Evolutionary conservation across 495 filamentous ascomycete species (phyloP).

Genomic region (Tuber aestivum): DNA sequence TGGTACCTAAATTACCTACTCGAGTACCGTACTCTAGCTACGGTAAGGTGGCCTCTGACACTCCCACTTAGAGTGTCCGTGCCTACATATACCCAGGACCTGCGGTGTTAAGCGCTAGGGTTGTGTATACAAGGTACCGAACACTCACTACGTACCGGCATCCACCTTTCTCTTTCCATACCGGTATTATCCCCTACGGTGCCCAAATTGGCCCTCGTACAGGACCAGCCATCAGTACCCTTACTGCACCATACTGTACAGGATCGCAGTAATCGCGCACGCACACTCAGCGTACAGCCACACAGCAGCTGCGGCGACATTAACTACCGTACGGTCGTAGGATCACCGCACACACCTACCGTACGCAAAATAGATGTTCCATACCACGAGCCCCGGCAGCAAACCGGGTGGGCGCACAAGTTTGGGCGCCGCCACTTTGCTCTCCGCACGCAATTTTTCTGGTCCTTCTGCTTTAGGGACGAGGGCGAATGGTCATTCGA

Average conservation of each 20-base stretch:
- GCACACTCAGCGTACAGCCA: slow-evolving; percentile 20
- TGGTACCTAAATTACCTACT: too few species aligned
- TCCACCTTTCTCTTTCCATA: slow-evolving; percentile 6
- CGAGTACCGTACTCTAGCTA: neutral
- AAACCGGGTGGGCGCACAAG: neutral
- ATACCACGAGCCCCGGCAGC: neutral
- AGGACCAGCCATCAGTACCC: slow-evolving; percentile 16
- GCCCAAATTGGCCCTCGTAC: neutral
- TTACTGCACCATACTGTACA: neutral
- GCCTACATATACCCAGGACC: neutral
- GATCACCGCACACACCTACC: slow-evolving; percentile 14
- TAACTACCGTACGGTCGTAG: slow-evolving; percentile 5
- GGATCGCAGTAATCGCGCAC: slow-evolving; percentile 19
- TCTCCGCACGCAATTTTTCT: neutral
- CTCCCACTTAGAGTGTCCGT: neutral
- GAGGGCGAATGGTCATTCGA: slow-evolving; percentile 17
- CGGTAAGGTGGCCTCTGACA: neutral
- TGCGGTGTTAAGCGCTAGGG: neutral
- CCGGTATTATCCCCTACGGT: neutral
- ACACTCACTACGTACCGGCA: neutral
- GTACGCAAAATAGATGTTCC: slow-evolving; percentile 5
- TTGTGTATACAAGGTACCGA: neutral
- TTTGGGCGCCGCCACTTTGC: neutral
- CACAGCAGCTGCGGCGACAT: neutral
- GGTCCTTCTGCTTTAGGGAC: neutral